Base-by-base conservation (phyloP, 2,329 filamentous ascomycete genomes). In the Fusarium abutilonis region DNA sequence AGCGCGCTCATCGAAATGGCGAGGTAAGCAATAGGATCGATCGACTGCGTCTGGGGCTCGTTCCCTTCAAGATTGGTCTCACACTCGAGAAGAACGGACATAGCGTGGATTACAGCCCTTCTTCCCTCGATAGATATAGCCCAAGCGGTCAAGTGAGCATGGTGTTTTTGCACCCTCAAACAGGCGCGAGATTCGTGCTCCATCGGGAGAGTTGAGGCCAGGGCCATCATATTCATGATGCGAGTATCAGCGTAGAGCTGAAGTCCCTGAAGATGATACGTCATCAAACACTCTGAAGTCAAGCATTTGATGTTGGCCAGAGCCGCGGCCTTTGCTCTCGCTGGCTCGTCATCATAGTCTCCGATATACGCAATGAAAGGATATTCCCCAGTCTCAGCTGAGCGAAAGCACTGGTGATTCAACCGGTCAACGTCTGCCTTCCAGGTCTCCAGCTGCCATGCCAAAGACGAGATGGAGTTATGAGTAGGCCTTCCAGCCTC, bases 201-300 rank as follows among this genome's bases (percentile, higher is more conserved):
- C 1, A 53, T 19, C 1, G 64, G 28, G 4, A 50, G 45, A 14
- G 42, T 60, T 14, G 60, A 57, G 45, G 69, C 46, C 44, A 50
- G 54, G 7, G 66, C 72, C 0, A 75, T 52, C 3, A 71, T 64
- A 10, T 66, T 72, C 9, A 78, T 68, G 3, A 58, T 69, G 4
- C 68, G 55, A 1, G 75, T 61, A 28, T 80, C 76, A 5, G 75
- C 69, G 28, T 73, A 73, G 0, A 79, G 59, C 32, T 78, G 73
- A 13, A 79, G 61, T 3, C 56, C 71, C 40, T 78, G 70, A 2
- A 79, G 64, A 38, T 78, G 73, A 40, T 77, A 75, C 0, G 78
- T 70, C 64, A 77, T 74, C 4, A 68, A 56, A 1, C 73, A 69
- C 19, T 75, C 74, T 2, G 75, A 73, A 4, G 74, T 58, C 10